These are phyloP conservation scores for Aspergillus sp. DNA, from an alignment of 2,329 filamentous ascomycete species.

Conservation along the genomic window DNA sequence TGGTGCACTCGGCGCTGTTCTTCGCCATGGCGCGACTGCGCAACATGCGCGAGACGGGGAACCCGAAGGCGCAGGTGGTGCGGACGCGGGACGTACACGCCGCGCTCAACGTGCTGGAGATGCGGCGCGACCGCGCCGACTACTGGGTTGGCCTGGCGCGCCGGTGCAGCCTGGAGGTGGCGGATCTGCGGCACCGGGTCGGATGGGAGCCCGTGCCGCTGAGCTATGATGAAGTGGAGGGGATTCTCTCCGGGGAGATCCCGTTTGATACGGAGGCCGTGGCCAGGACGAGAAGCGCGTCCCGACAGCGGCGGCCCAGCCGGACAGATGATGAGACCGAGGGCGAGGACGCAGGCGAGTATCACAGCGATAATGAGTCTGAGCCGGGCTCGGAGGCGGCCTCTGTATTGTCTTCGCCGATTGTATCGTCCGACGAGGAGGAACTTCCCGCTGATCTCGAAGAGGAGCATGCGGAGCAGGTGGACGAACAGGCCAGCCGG, in stretches of 20 bases:
- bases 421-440: conserved; percentile 10
- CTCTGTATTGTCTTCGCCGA: conserved; percentile 3
- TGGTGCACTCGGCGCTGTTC: conserved; percentile 68
- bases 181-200: conserved; percentile 34
- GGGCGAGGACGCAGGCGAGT: conserved; percentile 12
- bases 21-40: conserved; percentile 68
- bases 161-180: conserved; percentile 53
- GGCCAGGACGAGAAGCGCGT: conserved; percentile 9
- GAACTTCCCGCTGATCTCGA: conserved; percentile 30
- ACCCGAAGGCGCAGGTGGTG: conserved; percentile 34
- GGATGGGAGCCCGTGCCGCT: conserved; percentile 27
- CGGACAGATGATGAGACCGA: conserved; percentile 1
- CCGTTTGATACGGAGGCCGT: conserved; percentile 9
- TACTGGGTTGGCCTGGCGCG: conserved; percentile 55
- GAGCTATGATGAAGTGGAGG: conserved; percentile 43
- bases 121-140: conserved; percentile 45
- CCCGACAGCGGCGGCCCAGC: background rate
- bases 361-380: conserved; percentile 2
- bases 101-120: conserved; percentile 53
- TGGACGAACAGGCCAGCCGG: conserved; percentile 46
- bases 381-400: background rate
- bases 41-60: conserved; percentile 38
- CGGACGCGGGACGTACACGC: conserved; percentile 51
- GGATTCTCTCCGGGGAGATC: conserved; percentile 27
- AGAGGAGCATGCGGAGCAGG: conserved; percentile 44